These are phyloP conservation scores for Fusarium dlaminii DNA, from an alignment of 2,329 filamentous ascomycete species.

Conservation along the genomic window DNA sequence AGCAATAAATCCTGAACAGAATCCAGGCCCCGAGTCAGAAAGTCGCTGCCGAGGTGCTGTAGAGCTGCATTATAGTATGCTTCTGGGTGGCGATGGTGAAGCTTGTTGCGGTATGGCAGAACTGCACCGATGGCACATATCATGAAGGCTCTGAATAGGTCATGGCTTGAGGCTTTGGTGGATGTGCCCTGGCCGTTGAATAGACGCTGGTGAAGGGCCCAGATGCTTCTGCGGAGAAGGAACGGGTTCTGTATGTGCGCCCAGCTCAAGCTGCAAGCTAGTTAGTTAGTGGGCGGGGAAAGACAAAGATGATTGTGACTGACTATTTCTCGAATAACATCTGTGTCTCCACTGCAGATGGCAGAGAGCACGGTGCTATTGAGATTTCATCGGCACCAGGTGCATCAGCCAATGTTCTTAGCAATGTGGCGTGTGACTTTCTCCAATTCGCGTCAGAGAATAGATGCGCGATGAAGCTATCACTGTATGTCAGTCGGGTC, in stretches of 20 bases:
- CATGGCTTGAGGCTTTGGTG: neutral
- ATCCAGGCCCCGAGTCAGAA: conserved; percentile 16
- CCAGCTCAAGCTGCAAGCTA: neutral
- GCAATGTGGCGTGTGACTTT: conserved; percentile 5
- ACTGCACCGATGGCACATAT: conserved; percentile 23
- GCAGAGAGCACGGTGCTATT: neutral
- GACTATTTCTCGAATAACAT: conserved; percentile 20
- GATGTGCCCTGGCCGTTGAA: neutral
- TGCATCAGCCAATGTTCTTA: conserved; percentile 9
- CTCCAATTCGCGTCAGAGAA: conserved; percentile 15
- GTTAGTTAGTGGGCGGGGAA: neutral
- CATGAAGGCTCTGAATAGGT: conserved; percentile 30
- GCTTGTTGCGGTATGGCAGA: conserved; percentile 9
- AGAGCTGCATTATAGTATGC: conserved; percentile 30
- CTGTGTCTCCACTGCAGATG: neutral
- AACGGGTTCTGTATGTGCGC: conserved; percentile 19
- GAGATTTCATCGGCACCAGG: neutral
- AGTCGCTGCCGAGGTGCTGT: neutral
- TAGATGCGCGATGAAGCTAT: conserved; percentile 12
- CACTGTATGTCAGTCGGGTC: too few relatives aligned
- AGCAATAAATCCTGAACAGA: conserved; percentile 32
- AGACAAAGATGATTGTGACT: rapidly evolving
- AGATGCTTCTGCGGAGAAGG: conserved; percentile 4
- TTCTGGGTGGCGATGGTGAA: conserved; percentile 14
- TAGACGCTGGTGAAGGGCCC: conserved; percentile 11